A percentile compares a stretch with the other conserved stretches of the same genome.
phyloP scores from a whole-genome alignment of 2,329 filamentous ascomycete genomes.

The Paecilomyces fulvus region DNA sequence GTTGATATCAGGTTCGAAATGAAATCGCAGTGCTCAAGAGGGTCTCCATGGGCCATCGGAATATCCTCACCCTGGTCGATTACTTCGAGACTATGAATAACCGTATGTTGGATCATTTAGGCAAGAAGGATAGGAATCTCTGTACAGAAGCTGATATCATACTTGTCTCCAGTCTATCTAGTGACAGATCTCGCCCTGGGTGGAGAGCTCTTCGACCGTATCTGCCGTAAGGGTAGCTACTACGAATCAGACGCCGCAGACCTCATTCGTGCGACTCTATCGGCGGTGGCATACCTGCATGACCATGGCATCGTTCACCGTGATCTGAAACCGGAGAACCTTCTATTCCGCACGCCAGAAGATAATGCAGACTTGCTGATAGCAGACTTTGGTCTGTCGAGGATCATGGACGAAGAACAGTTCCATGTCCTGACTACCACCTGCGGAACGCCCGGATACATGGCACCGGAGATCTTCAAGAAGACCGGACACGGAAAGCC shows the following conservation, averaged over 20 bases:
- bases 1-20: slow-evolving; percentile 65
- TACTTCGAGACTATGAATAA: slow-evolving; percentile 99
- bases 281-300: slow-evolving; percentile 96
- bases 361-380: slow-evolving; percentile 96
- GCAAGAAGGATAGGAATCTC: neutral
- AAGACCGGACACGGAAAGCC: slow-evolving; percentile 97
- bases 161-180: slow-evolving; percentile 60
- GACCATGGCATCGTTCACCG: slow-evolving; percentile 98
- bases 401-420: slow-evolving; percentile 98
- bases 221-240: slow-evolving; percentile 97
- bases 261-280: slow-evolving; percentile 86
- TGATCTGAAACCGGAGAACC: slow-evolving; percentile 93
- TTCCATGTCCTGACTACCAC: slow-evolving; percentile 97
- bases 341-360: slow-evolving; percentile 92
- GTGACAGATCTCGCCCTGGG: slow-evolving; percentile 95
- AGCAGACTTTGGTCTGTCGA: slow-evolving; percentile 88
- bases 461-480: slow-evolving; percentile 99
- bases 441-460: slow-evolving; percentile 95
- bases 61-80: slow-evolving; percentile 94
- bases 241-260: slow-evolving; percentile 96
- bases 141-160: slow-evolving; percentile 9
- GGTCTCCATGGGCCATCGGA: slow-evolving; percentile 98
- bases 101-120: slow-evolving; percentile 39
- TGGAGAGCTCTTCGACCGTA: slow-evolving; percentile 95
- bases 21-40: slow-evolving; percentile 96